Evolutionary conservation across 2,329 filamentous ascomycete species (phyloP).

Genomic region (Hypoxylon rubiginosum): DNA sequence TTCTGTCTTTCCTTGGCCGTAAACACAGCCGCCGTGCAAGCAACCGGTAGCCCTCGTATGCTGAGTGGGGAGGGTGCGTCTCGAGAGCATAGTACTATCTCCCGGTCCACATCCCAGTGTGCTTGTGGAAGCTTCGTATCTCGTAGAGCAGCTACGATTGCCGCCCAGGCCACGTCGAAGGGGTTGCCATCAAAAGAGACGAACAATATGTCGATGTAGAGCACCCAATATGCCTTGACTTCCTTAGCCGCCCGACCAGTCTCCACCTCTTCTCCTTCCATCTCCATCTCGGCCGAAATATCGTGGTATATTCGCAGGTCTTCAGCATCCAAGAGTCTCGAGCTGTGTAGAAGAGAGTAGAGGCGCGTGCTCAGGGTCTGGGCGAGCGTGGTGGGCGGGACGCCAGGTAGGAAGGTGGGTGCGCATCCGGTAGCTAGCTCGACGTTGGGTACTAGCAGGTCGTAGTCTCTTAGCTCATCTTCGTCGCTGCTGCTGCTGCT

Average conservation of each 20-base stretch:
- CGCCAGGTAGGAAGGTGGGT: constrained; percentile 86
- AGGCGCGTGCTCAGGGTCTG: constrained; percentile 88
- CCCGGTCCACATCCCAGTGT: constrained; percentile 85
- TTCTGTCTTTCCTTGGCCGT: constrained; percentile 69
- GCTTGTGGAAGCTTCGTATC: constrained; percentile 84
- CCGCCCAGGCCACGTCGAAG: constrained; percentile 91
- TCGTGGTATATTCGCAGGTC: constrained; percentile 78
- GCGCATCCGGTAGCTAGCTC: constrained; percentile 93
- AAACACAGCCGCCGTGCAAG: constrained; percentile 85
- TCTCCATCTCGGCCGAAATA: constrained; percentile 35
- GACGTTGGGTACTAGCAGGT: constrained; percentile 91
- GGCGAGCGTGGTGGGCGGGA: constrained; percentile 81
- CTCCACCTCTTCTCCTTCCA: constrained; percentile 45
- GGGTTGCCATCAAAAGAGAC: constrained; percentile 92
- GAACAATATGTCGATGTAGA: constrained; percentile 96
- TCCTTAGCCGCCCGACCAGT: constrained; percentile 53
- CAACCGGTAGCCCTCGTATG: constrained; percentile 77
- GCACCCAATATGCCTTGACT: constrained; percentile 90
- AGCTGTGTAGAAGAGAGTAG: constrained; percentile 80
- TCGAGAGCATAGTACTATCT: constrained; percentile 80
- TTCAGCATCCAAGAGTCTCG: constrained; percentile 73
- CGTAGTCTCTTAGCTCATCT: constrained; percentile 69
- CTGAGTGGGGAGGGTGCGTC: constrained; percentile 67
- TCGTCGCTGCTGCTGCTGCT: constrained; percentile 44
- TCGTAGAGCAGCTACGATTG: constrained; percentile 82